Evolutionary conservation across 2,329 filamentous ascomycete species (phyloP).

Genomic region (Tympanopsis confertula): DNA sequence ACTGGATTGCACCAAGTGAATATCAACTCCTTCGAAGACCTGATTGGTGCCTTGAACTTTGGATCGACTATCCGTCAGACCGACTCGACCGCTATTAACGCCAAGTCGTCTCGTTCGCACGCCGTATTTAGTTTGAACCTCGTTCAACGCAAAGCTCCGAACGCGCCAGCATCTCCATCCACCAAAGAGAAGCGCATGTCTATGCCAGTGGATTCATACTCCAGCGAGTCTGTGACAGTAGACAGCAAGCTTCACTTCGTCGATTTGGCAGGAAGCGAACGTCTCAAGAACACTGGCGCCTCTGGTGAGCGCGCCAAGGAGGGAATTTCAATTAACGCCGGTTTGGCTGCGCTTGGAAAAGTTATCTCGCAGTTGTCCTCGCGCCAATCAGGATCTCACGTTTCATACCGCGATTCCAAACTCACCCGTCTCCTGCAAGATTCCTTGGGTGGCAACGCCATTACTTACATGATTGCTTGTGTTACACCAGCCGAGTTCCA

Average conservation of each 20-base stretch:
- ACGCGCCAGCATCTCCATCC: constrained; percentile 17
- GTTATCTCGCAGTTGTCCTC: constrained; percentile 97
- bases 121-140: constrained; percentile 94
- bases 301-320: constrained; percentile 90
- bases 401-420: constrained; percentile 97
- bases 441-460: constrained; percentile 89
- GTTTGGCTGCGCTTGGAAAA: constrained; percentile 86
- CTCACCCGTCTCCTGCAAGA: constrained; percentile 91
- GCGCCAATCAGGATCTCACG: constrained; percentile 73
- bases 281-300: constrained; percentile 91
- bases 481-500: constrained; percentile 96
- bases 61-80: constrained; percentile 92
- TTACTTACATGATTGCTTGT: constrained; percentile 99
- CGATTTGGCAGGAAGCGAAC: constrained; percentile 90
- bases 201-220: constrained; percentile 67
- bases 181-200: constrained; percentile 74
- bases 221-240: constrained; percentile 65
- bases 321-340: constrained; percentile 96
- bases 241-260: constrained; percentile 99
- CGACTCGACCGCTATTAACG: constrained; percentile 92
- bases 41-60: constrained; percentile 79
- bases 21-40: constrained; percentile 82
- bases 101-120: constrained; percentile 92
- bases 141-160: constrained; percentile 65
- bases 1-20: constrained; percentile 80